A percentile compares a stretch with the other conserved stretches of the same genome.
phyloP scores from a whole-genome alignment of 2,329 filamentous ascomycete species.

The Paecilomyces fulvus region DNA sequence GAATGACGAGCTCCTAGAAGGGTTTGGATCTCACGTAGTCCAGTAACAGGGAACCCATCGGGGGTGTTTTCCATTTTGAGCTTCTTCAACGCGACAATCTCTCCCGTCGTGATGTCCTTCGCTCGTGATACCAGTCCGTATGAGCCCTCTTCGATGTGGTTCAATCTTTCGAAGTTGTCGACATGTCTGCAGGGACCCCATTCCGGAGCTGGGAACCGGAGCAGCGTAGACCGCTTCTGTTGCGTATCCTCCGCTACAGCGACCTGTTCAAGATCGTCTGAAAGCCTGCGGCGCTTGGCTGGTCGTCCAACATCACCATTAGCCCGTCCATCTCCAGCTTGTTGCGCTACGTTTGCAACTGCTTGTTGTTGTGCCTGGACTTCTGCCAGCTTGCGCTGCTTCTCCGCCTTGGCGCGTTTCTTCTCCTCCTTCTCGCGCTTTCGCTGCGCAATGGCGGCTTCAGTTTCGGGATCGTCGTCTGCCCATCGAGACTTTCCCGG shows the following conservation, averaged over 20 bases:
- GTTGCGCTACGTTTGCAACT: constrained; percentile 4
- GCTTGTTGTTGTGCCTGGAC: constrained; percentile 11
- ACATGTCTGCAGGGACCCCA: constrained; percentile 71
- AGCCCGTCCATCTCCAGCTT: constrained; percentile 5
- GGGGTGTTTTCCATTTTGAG: constrained; percentile 74
- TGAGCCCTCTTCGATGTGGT: constrained; percentile 94
- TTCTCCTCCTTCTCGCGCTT: constrained; percentile 85
- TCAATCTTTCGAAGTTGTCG: constrained; percentile 82
- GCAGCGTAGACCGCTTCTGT: constrained; percentile 45
- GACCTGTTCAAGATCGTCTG: constrained; percentile 35
- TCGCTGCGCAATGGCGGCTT: constrained; percentile 56
- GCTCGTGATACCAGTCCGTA: constrained; percentile 93
- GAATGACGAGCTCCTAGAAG: constrained; percentile 69
- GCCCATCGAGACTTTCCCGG: constrained; percentile 75
- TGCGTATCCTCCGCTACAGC: constrained; percentile 16
- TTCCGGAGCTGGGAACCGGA: constrained; percentile 60
- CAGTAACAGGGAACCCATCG: constrained; percentile 87
- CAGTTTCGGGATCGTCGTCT: constrained; percentile 71
- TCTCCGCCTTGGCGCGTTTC: constrained; percentile 73
- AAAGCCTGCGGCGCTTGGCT: constrained; percentile 54
- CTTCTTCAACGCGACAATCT: constrained; percentile 85
- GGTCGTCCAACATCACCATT: constrained; percentile 36
- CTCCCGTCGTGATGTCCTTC: constrained; percentile 61
- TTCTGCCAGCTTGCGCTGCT: constrained; percentile 60
- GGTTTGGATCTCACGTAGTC: constrained; percentile 87